phyloP scores from a whole-genome alignment of 2,329 filamentous ascomycete genomes.

The Penicillium sp. region DNA sequence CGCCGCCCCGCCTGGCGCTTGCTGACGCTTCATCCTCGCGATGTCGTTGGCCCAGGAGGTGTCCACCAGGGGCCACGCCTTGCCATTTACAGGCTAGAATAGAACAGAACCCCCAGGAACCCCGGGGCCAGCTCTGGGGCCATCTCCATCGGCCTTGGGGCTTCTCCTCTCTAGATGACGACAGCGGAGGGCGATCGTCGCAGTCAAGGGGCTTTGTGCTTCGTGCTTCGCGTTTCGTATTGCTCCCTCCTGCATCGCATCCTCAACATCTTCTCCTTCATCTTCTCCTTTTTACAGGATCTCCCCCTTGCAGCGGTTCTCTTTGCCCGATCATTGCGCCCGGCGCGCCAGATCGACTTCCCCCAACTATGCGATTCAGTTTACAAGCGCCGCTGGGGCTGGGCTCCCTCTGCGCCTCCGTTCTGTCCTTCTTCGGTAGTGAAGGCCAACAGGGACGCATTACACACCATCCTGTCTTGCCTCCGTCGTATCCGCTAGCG shows the following conservation, averaged over 20 bases:
- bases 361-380: slow-evolving; percentile 17
- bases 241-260: not conserved
- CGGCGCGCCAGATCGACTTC: not conserved
- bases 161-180: slow-evolving; percentile 13
- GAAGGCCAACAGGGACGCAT: slow-evolving; percentile 11
- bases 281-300: not conserved
- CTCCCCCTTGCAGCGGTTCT: not conserved
- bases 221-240: not conserved
- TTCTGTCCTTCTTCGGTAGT: slow-evolving; percentile 21
- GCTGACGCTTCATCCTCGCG: not conserved
- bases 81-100: not conserved
- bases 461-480: slow-evolving; percentile 33
- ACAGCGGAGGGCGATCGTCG: not conserved
- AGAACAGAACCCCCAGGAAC: too few species aligned
- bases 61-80: not conserved
- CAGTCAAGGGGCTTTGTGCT: slow-evolving; percentile 2
- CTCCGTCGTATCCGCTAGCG: slow-evolving; percentile 51
- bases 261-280: not conserved
- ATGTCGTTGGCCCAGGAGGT: not conserved
- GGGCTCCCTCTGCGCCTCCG: slow-evolving; percentile 26
- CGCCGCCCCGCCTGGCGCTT: not conserved
- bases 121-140: not conserved
- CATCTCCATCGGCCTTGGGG: not conserved
- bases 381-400: slow-evolving; percentile 24
- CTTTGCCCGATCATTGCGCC: not conserved